phyloP scores from a whole-genome alignment of 2,329 filamentous ascomycete species.

The Hymenoscyphus occultus region DNA sequence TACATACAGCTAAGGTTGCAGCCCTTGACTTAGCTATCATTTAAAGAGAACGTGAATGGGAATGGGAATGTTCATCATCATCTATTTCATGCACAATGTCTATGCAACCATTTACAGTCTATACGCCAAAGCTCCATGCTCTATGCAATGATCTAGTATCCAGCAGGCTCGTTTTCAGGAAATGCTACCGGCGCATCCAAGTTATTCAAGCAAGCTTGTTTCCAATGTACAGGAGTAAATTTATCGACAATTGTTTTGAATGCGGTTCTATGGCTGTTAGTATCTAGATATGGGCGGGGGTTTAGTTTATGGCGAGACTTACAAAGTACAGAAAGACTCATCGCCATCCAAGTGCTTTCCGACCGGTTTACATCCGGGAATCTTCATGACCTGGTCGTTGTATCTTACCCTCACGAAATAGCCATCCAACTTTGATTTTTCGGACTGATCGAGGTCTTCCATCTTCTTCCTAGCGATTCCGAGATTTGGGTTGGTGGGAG shows the following conservation, averaged over 20 bases:
- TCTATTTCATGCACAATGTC: background rate
- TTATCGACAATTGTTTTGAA: constrained; percentile 94
- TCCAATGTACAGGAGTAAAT: constrained; percentile 81
- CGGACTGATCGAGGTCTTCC: constrained; percentile 51
- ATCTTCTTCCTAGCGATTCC: constrained; percentile 60
- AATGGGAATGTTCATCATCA: background rate
- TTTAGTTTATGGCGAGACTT: constrained; percentile 36
- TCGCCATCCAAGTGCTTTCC: constrained; percentile 87
- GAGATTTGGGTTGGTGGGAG: constrained; percentile 31
- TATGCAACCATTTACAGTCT: background rate
- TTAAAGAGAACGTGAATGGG: background rate
- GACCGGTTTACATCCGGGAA: constrained; percentile 73
- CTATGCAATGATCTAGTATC: constrained; percentile 26
- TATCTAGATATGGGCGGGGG: background rate
- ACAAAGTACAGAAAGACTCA: constrained; percentile 87
- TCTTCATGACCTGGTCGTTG: constrained; percentile 77
- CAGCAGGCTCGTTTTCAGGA: constrained; percentile 34
- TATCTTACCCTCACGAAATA: constrained; percentile 91
- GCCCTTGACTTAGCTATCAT: background rate
- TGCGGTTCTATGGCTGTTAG: constrained; percentile 54
- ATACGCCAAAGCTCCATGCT: background rate
- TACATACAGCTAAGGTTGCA: background rate
- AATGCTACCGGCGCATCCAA: constrained; percentile 43
- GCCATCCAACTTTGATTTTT: constrained; percentile 61
- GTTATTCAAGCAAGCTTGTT: constrained; percentile 56